Percentiles rank a stretch among this genome's conserved stretches.
phyloP scores from a whole-genome alignment of 345 rosid genomes.

The Trapa bicornis region DNA sequence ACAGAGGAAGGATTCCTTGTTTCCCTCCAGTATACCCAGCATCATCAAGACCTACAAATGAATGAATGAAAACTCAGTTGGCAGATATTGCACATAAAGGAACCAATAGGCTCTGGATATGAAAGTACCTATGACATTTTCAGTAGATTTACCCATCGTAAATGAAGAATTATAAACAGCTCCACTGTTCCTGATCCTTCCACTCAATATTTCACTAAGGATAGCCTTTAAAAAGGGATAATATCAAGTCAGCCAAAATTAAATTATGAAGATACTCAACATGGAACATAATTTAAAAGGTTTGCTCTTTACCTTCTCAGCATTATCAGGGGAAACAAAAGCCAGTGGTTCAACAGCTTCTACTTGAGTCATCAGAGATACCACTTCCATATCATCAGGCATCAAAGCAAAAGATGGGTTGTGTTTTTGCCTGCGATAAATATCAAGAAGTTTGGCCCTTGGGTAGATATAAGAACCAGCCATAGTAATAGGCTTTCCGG shows the following conservation, averaged over 20 bases:
- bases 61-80: background rate
- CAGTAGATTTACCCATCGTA: slow-evolving; percentile 26
- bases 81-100: background rate
- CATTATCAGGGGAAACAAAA: slow-evolving; percentile 57
- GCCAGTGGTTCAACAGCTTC: slow-evolving; percentile 45
- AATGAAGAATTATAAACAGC: slow-evolving; percentile 25
- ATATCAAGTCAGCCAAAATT: background rate
- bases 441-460: slow-evolving; percentile 72
- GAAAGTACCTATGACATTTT: slow-evolving; percentile 27
- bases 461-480: slow-evolving; percentile 34
- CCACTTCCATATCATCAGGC: slow-evolving; percentile 48
- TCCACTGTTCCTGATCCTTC: slow-evolving; percentile 49
- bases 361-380: slow-evolving; percentile 30
- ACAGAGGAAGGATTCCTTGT: slow-evolving; percentile 15
- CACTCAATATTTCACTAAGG: slow-evolving; percentile 56
- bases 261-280: background rate
- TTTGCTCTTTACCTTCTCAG: slow-evolving; percentile 50
- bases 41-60: slow-evolving; percentile 21
- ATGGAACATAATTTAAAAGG: background rate
- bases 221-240: slow-evolving; percentile 20
- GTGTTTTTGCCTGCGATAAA: slow-evolving; percentile 36
- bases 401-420: slow-evolving; percentile 22
- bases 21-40: slow-evolving; percentile 32
- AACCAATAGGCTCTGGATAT: background rate
- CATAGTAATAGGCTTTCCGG: slow-evolving; percentile 26